A percentile compares a stretch with the other conserved stretches of the same genome.
Evolutionary conservation across 257 asterid species (phyloP).

Genomic region (Nicotiana tomentosiformis): DNA sequence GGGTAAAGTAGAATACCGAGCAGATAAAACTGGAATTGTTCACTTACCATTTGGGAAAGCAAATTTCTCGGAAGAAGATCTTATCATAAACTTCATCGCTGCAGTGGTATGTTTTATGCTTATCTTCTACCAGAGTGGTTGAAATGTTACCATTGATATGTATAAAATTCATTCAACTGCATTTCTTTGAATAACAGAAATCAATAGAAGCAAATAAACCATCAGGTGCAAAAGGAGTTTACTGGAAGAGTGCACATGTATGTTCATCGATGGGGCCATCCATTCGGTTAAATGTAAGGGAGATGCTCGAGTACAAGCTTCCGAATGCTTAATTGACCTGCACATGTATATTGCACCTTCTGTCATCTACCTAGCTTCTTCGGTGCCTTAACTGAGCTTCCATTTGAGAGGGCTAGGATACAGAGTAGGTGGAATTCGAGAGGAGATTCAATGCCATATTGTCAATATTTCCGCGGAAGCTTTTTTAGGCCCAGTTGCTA

Average conservation of each 20-base stretch:
- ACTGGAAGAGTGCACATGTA: slow-evolving; percentile 91
- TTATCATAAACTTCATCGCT: slow-evolving; percentile 67
- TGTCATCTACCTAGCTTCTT: slow-evolving; percentile 15
- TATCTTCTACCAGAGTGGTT: neutral
- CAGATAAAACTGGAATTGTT: slow-evolving; percentile 98
- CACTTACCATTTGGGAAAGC: slow-evolving; percentile 93
- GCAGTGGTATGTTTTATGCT: slow-evolving; percentile 50
- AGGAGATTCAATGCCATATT: neutral
- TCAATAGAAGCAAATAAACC: slow-evolving; percentile 94
- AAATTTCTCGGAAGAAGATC: slow-evolving; percentile 88
- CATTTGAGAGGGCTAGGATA: slow-evolving; percentile 7
- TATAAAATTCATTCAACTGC: neutral
- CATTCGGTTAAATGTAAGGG: slow-evolving; percentile 69
- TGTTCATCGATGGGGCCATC: slow-evolving; percentile 99
- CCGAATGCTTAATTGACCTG: slow-evolving; percentile 23
- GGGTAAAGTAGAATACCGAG: slow-evolving; percentile 95
- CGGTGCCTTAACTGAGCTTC: neutral
- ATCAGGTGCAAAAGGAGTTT: slow-evolving; percentile 83
- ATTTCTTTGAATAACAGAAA: slow-evolving; percentile 43
- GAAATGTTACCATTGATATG: neutral
- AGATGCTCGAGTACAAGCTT: slow-evolving; percentile 75
- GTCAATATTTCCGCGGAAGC: neutral
- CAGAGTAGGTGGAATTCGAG: slow-evolving; percentile 3
- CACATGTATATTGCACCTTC: slow-evolving; percentile 36
- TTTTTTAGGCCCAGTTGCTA: neutral